These are phyloP conservation scores for Phialophora chinensis DNA, from an alignment of 2,329 filamentous ascomycete genomes.

Conservation along the genomic window DNA sequence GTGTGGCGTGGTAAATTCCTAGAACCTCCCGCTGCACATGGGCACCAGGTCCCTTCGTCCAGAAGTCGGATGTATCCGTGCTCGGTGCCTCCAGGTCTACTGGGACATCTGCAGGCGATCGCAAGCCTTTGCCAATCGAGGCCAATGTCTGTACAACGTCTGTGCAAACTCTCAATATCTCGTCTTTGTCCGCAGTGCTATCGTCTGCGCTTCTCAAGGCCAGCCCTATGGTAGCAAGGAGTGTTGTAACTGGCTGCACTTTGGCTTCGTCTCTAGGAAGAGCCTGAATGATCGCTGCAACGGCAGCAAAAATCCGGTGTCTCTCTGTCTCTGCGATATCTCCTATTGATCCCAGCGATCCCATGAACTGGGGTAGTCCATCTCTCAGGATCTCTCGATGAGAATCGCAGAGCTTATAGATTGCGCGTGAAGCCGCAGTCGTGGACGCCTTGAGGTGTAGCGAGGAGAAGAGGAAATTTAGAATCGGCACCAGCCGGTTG, in stretches of 20 bases:
- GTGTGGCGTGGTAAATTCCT: conserved; percentile 38
- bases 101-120: conserved; percentile 33
- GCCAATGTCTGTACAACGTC: conserved; percentile 46
- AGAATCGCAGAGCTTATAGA: conserved; percentile 52
- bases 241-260: conserved; percentile 47
- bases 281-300: conserved; percentile 53
- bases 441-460: conserved; percentile 50
- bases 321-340: conserved; percentile 33
- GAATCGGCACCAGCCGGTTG: conserved; percentile 47
- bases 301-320: conserved; percentile 49
- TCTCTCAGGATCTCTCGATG: conserved; percentile 49
- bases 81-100: conserved; percentile 32
- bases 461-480: conserved; percentile 54
- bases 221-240: conserved; percentile 45
- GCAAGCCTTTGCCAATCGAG: conserved; percentile 38
- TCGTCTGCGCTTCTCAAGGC: conserved; percentile 43
- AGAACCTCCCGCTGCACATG: conserved; percentile 31
- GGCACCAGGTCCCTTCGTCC: conserved; percentile 34
- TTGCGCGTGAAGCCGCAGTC: conserved; percentile 51
- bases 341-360: conserved; percentile 44
- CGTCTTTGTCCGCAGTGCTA: conserved; percentile 45
- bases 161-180: conserved; percentile 45
- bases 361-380: conserved; percentile 52
- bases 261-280: conserved; percentile 49
- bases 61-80: conserved; percentile 23